Evolutionary conservation across 2,329 filamentous ascomycete species (phyloP).

Genomic region (Piedraia hortae): DNA sequence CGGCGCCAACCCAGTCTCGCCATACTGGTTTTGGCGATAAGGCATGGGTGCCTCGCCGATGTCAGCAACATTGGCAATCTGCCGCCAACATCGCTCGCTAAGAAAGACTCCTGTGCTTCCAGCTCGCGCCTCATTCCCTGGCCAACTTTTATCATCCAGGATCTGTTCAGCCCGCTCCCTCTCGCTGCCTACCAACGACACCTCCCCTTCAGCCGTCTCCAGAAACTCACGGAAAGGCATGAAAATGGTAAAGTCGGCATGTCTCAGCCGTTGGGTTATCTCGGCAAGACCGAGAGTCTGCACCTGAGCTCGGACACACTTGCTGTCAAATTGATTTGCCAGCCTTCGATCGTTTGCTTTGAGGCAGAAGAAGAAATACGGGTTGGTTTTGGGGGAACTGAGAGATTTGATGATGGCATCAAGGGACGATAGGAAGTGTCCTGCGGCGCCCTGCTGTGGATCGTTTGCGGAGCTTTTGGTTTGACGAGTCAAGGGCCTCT

Average conservation of each 20-base stretch:
- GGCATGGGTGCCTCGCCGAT: slow-evolving; percentile 27
- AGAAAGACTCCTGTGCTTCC: slow-evolving; percentile 86
- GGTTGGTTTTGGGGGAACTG: slow-evolving; percentile 56
- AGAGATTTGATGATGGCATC: slow-evolving; percentile 79
- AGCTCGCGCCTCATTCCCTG: slow-evolving; percentile 65
- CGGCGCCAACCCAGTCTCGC: slow-evolving; percentile 32
- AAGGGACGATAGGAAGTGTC: slow-evolving; percentile 68
- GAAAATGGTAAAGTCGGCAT: slow-evolving; percentile 88
- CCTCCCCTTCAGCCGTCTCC: slow-evolving; percentile 60
- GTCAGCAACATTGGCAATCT: slow-evolving; percentile 51
- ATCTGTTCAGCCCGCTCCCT: slow-evolving; percentile 72
- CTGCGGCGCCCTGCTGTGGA: slow-evolving; percentile 61
- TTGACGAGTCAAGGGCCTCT: slow-evolving; percentile 12
- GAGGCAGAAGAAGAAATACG: slow-evolving; percentile 88
- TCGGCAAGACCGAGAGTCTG: slow-evolving; percentile 92
- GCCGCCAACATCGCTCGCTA: slow-evolving; percentile 85
- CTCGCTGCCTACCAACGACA: slow-evolving; percentile 70
- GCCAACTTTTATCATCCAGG: slow-evolving; percentile 83
- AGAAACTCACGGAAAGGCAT: slow-evolving; percentile 89
- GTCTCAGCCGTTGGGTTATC: slow-evolving; percentile 75
- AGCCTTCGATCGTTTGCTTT: slow-evolving; percentile 95
- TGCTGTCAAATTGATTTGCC: slow-evolving; percentile 96
- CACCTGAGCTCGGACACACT: slow-evolving; percentile 81
- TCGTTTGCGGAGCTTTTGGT: slow-evolving; percentile 13
- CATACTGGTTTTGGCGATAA: slow-evolving; percentile 23